Evolutionary conservation across 2,329 filamentous ascomycete genomes (phyloP), one percentile per base, ranked within the genome.

Genomic region (Capronia coronata): DNA sequence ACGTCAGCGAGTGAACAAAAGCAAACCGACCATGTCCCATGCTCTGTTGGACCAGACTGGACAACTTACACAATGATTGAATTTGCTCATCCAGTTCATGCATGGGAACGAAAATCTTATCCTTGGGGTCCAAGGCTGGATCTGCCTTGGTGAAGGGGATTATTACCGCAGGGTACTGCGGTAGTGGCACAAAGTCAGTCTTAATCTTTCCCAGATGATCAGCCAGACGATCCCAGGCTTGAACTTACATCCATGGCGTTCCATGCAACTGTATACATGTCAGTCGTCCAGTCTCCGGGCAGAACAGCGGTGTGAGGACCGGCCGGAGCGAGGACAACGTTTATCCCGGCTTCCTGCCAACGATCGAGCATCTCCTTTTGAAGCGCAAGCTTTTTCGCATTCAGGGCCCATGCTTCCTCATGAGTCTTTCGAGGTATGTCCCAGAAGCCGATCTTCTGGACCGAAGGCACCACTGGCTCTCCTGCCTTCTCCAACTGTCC

Each of bases 281-380:
- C 65, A 30, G 58, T 63, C 8, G 57, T 62, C 65, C 66, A 68
- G 22, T 66, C 59, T 16, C 59, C 62, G 1, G 65, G 65, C 30
- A 56, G 38, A 4, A 65, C 62, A 11, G 65, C 64, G 3, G 62
- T 64, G 42, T 66, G 62, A 10, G 65, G 61, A 19, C 64, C 64
- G 11, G 55, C 62, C 65, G 64, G 25, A 64, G 42, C 48, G 18
- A 50, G 16, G 5, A 50, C 41, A 34, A 50, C 16, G 22, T 50
- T 42, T 9, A 50, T 58, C 4, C 59, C 59, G 2, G 65, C 64
- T n/a, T 62, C 51, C 46, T 63, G 59, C 64, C 65, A 67, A 11
- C 59, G 54, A 52, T 68, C 64, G n/a, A 68, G 57, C 61, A 67
- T 66, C 34, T 64, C 35, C 49, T 67, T 67, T 56, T 64, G 62